Evolutionary conservation across 352 stramenopile species (phyloP), one percentile per base, ranked within the genome.

Genomic region (Peronospora farinosa): DNA sequence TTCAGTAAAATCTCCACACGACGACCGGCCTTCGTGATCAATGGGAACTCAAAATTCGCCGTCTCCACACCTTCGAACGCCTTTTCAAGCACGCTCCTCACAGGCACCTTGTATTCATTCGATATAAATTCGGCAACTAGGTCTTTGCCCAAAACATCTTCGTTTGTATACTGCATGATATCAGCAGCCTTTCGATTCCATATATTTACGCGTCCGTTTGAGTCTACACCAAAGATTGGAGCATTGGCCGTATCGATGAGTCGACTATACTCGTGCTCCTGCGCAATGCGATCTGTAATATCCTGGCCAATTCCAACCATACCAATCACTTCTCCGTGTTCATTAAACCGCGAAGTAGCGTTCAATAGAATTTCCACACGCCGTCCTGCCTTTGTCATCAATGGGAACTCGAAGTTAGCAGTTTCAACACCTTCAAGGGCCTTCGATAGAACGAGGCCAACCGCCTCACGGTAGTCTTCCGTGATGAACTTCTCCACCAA

Each of bases 101-200:
- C 65, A 10, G 51, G 45, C 0, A 65, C 33, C 7, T 67, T 59
- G 32, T 79, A 74, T 23, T 86, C 60, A 21, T 72, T 47, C 0
- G 65, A 72, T 36, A 95, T 88, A 46, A 93, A 89, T 32, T 78
- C 65, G 7, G 84, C 59, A 9, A 96, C 78, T 0, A 96, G 45
- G 5, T 78, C 63, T 38, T 79, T 63, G 7, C 77, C 85, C 33
- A 96, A 73, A 0, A 92, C 86, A 47, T 97, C 86, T 17, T 86
- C 57, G 13, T 76, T 80, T 10, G 66, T 74, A 48, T 91, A 96
- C 46, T 92, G 86, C 23, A 85, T 95, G 42, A 88, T 83, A 12
- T 83, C 76, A 7, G 74, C 71, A 21, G 78, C 84, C 58, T 92
- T 94, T 7, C 88, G 67, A 51, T 97, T 90, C 79, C 79, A 91